Evolutionary conservation across 1,284 basidiomycete species (phyloP), one percentile per base, ranked within the genome.

Genomic region (Meripilus lineatus): DNA sequence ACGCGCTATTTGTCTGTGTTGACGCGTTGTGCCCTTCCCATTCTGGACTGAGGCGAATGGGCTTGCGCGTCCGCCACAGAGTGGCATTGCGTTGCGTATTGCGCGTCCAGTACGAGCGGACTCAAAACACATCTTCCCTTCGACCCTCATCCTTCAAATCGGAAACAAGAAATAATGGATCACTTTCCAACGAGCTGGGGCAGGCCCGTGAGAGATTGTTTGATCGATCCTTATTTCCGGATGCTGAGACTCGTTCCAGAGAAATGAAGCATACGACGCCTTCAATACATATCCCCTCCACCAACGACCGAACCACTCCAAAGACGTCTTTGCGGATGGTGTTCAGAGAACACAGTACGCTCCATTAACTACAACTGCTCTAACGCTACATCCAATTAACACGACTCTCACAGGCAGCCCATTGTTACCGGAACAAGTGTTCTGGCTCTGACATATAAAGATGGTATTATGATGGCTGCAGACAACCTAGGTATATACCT

Each of bases 401-500:
- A 7, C 51, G 13, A 13, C 42, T 14, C 34, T 8, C 22, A 6
- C 30, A 93, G 90, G 58, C 89, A 95, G 59, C 95, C 96, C 5
- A 87, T 99, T 51, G 93, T 98, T 13, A 99, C 95, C 0, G 96
- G 95, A 54, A 96, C 95, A 4, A 94, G 90, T 45, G 92, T 99
- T 6, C 77, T 99, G 30, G 96, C 89, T 5, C 74, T 99, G 63
- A 89, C 89, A 66, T 99, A 81, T 77, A 93, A 94, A 65, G 93
- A 92, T 57, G 95, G 96, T 2, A 84, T 99, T 54, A 97, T 99
- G 92, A 84, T 99, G 72, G 93, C 96, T n/a, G 92, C 96, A 26
- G 95, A 99, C 73, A 98, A 89, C 56, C 84, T 99, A 40, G 93
- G 93, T 93, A 48, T 23, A 60, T 51, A 54, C 55, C 32, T 38